Evolutionary conservation across 192 early-diverging fungal genomes (phyloP), one percentile per base, ranked within the genome.

Genomic region (Mortierella alpina): DNA sequence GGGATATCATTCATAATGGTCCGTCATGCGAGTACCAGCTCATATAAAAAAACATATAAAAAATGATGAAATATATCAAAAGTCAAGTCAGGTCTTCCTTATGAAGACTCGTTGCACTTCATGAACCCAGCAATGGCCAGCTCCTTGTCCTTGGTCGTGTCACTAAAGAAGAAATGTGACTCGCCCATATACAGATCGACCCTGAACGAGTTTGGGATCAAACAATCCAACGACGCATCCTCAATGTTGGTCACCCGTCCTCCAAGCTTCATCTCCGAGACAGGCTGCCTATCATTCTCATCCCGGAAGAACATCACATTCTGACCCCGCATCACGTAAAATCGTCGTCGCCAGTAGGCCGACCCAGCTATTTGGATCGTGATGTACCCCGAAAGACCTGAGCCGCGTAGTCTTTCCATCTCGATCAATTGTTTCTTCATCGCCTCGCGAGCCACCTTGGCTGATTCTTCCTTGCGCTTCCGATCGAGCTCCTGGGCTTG

Each of bases 321-420:
- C 31, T 83, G 81, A 7, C 84, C 86, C 8, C 75, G 83, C 71
- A 91, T 85, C 31, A 83, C 63, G 66, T 90, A 91, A 62, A 83
- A 91, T 22, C 88, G 86, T 31, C 90, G 82, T 59, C 82, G 83
- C 90, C 88, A 91, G 63, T 83, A 86, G 63, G 87, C 72, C 45
- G 68, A 77, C 42, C 82, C 85, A 31, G 58, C 56, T 31, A 59
- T 71, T 61, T 86, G 85, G 60, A 86, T 75, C 9, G 85, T 74
- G 23, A 86, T 86, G 57, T 78, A 86, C 0, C 85, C 85, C 12
- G 72, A 73, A 20, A 86, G 42, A 1, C 77, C 77, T 6, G 69
- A 67, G 1, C 77, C 77, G 0, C 77, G 70, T 7, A 80, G 66
- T 13, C 41, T 45, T 41, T 80, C 77, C 59, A 67, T 61, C 53